These are phyloP conservation scores for Alternaria viburni DNA, from an alignment of 2,329 filamentous ascomycete species.

Conservation along the genomic window DNA sequence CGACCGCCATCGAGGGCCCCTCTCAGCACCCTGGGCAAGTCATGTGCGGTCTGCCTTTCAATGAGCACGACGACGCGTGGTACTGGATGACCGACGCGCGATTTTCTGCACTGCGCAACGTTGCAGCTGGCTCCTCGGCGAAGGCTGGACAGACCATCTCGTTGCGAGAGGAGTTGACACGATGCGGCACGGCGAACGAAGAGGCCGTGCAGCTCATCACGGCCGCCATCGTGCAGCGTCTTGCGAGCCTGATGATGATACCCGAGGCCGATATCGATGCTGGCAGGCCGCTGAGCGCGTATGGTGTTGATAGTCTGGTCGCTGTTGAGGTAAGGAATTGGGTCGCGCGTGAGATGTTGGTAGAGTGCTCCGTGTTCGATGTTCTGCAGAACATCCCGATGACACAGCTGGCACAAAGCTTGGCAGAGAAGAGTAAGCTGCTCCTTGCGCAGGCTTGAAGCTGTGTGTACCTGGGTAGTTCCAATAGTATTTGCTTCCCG, in stretches of 20 bases:
- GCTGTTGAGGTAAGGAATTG: slow-evolving; percentile 27
- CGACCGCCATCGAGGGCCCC: slow-evolving; percentile 8
- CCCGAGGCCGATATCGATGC: slow-evolving; percentile 24
- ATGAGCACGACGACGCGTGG: slow-evolving; percentile 9
- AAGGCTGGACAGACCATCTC: slow-evolving; percentile 3
- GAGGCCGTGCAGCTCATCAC: slow-evolving; percentile 9
- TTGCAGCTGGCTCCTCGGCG: slow-evolving; percentile 4
- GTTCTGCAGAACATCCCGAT: slow-evolving; percentile 15
- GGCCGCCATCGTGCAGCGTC: slow-evolving; percentile 2
- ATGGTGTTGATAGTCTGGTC: slow-evolving; percentile 29
- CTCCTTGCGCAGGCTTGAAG: background rate
- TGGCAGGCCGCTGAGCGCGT: slow-evolving; percentile 19
- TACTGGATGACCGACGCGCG: slow-evolving; percentile 10
- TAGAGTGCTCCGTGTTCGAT: slow-evolving; percentile 13
- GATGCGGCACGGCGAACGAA: slow-evolving; percentile 3
- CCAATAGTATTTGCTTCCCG: background rate
- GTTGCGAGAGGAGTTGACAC: slow-evolving; percentile 4
- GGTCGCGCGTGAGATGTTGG: slow-evolving; percentile 6
- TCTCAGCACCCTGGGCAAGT: slow-evolving; percentile 5
- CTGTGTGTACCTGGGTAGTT: background rate
- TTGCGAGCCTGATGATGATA: slow-evolving; percentile 15
- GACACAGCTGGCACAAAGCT: slow-evolving; percentile 3
- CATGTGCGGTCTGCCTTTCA: slow-evolving; percentile 13
- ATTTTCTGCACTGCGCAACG: slow-evolving; percentile 4
- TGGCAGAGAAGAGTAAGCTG: slow-evolving; percentile 17